Conservation (phyloP, 257 asterid genomes). For the Ehretia macrophylla region DNA sequence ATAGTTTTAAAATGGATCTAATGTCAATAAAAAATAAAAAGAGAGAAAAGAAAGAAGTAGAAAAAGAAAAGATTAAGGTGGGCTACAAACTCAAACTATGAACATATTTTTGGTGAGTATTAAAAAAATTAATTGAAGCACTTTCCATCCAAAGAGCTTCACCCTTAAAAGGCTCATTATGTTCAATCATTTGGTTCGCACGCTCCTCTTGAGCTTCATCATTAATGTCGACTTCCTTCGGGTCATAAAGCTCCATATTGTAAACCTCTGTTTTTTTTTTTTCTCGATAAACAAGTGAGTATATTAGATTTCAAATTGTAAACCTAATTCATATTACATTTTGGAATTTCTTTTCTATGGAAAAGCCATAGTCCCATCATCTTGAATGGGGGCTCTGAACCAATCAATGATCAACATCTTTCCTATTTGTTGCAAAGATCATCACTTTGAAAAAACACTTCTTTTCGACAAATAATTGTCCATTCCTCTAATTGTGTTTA, state of each 20-base stretch:
- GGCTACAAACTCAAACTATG: not conserved
- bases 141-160: constrained; percentile 82
- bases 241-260: constrained; percentile 87
- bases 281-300: too few species aligned
- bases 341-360: constrained; percentile 77
- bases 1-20: too few species aligned
- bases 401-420: constrained; percentile 89
- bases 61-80: too few species aligned
- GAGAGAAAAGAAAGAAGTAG: too few species aligned
- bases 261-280: too few species aligned
- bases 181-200: constrained; percentile 84
- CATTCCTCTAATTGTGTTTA: too few species aligned
- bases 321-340: constrained; percentile 63
- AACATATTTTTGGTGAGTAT: not conserved
- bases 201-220: constrained; percentile 90
- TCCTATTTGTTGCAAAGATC: constrained; percentile 92
- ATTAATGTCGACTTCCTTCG: constrained; percentile 76
- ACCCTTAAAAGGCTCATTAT: constrained; percentile 87
- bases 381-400: constrained; percentile 75
- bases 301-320: too few species aligned
- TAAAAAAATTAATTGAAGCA: constrained; percentile 62
- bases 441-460: constrained; percentile 87
- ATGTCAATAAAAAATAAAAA: too few species aligned
- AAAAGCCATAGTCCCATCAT: constrained; percentile 94
- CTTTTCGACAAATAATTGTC: too few species aligned